Percentiles rank a stretch among this genome's conserved stretches.
Conservation (phyloP, 164 flowering plant species). For the Euptelea pleiosperma region DNA sequence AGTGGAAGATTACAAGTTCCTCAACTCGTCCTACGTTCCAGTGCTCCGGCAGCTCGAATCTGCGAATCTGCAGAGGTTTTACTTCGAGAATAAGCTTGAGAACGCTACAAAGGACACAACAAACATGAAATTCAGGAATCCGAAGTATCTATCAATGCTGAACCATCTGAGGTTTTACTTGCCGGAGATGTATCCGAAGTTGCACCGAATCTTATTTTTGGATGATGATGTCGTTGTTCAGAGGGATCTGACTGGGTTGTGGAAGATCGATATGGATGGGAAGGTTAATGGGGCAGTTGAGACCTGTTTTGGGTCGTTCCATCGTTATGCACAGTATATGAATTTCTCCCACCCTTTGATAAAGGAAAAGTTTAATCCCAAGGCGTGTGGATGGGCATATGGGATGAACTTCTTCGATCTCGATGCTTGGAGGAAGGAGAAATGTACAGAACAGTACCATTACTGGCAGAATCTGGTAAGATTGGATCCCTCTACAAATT, state of each 20-base stretch:
- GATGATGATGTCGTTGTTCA: slow-evolving; percentile 11
- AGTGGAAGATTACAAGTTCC: slow-evolving; percentile 6
- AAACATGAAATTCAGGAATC: slow-evolving; percentile 10
- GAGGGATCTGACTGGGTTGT: slow-evolving; percentile 12
- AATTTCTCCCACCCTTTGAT: slow-evolving; percentile 11
- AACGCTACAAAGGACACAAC: slow-evolving; percentile 9
- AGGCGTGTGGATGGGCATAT: slow-evolving; percentile 13
- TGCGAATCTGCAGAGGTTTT: slow-evolving; percentile 7
- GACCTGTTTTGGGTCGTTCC: slow-evolving; percentile 9
- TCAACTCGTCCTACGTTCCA: slow-evolving; percentile 9
- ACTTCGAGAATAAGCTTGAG: slow-evolving; percentile 12
- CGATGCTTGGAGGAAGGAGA: slow-evolving; percentile 14
- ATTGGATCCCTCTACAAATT: not conserved
- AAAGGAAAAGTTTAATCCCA: slow-evolving; percentile 8
- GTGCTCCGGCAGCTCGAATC: slow-evolving; percentile 6
- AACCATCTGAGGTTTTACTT: slow-evolving; percentile 11
- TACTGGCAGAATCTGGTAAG: slow-evolving; percentile 13
- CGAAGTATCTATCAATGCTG: slow-evolving; percentile 10
- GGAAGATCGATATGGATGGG: slow-evolving; percentile 10
- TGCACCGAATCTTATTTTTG: slow-evolving; percentile 7
- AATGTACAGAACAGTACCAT: slow-evolving; percentile 12
- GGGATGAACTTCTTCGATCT: slow-evolving; percentile 12
- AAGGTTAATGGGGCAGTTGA: slow-evolving; percentile 10
- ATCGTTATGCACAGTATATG: slow-evolving; percentile 11
- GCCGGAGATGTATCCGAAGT: slow-evolving; percentile 12